These are phyloP conservation scores for Bothia castanella DNA, from an alignment of 1,284 basidiomycete species.

Conservation along the genomic window DNA sequence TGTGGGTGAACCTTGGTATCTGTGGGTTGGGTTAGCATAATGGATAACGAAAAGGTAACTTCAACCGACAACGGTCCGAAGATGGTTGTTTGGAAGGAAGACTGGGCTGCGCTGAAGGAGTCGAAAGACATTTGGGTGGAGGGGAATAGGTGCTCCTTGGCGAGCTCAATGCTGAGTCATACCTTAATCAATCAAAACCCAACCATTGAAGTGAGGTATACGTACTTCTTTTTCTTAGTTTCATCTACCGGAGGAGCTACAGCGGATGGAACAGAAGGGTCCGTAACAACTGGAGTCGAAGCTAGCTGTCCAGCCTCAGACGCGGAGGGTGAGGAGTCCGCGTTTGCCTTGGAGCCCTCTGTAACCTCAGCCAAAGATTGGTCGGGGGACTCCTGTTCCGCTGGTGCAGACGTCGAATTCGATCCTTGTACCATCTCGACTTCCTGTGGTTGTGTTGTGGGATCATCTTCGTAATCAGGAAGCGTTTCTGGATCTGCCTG, in stretches of 20 bases:
- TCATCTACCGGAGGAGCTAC: slow-evolving; percentile 11
- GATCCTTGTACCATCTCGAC: not conserved
- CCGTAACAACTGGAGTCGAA: not conserved
- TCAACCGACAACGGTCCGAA: slow-evolving; percentile 53
- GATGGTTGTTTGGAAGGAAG: slow-evolving; percentile 42
- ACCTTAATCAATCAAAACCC: slow-evolving; percentile 5
- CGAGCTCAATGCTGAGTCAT: slow-evolving; percentile 36
- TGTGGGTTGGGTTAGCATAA: slow-evolving; percentile 15
- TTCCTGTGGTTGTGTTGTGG: slow-evolving; percentile 14
- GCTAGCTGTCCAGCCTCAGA: slow-evolving; percentile 4
- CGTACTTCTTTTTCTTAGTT: slow-evolving; percentile 28
- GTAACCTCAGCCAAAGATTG: slow-evolving; percentile 1
- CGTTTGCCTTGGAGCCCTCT: slow-evolving; percentile 4
- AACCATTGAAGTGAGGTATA: not conserved
- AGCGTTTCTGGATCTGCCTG: slow-evolving; percentile 38
- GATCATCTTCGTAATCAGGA: slow-evolving; percentile 55
- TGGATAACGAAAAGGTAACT: not conserved
- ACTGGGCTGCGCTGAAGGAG: slow-evolving; percentile 19
- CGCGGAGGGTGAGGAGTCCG: not conserved
- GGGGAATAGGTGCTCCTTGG: slow-evolving; percentile 47
- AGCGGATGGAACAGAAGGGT: not conserved
- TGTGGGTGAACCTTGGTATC: slow-evolving; percentile 26
- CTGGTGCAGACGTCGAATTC: not conserved
- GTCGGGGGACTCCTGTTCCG: not conserved
- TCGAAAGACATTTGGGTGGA: slow-evolving; percentile 23